Percentiles rank a stretch among this genome's conserved stretches.
Conservation (phyloP, 108 stramenopile genomes). For the Cyclotella sp. region DNA sequence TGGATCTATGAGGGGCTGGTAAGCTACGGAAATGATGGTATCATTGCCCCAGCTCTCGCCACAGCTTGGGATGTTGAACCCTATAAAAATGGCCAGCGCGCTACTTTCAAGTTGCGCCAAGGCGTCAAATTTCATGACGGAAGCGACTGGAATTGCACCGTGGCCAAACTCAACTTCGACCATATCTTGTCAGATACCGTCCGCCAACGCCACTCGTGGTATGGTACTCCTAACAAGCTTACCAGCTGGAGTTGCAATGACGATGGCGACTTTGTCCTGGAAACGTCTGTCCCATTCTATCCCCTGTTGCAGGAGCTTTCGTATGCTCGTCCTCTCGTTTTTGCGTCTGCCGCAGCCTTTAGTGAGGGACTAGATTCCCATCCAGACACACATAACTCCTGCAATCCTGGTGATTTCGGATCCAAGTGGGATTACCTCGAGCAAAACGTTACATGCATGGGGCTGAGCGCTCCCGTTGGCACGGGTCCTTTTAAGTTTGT, state of each 20-base stretch:
- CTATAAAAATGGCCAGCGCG: slow-evolving; percentile 34
- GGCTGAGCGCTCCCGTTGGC: slow-evolving; percentile 55
- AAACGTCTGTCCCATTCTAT: slow-evolving; percentile 55
- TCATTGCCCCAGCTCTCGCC: slow-evolving; percentile 61
- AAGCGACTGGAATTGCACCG: slow-evolving; percentile 60
- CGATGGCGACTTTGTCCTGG: slow-evolving; percentile 50
- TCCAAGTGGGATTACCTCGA: slow-evolving; percentile 46
- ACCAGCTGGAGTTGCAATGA: slow-evolving; percentile 57
- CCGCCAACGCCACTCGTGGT: slow-evolving; percentile 62
- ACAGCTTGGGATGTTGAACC: slow-evolving; percentile 48
- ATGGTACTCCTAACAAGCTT: slow-evolving; percentile 46
- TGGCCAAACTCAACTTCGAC: slow-evolving; percentile 76
- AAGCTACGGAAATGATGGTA: slow-evolving; percentile 62
- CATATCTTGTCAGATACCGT: slow-evolving; percentile 65
- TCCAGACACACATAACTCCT: slow-evolving; percentile 65
- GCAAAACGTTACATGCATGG: slow-evolving; percentile 57
- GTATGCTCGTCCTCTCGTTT: slow-evolving; percentile 70
- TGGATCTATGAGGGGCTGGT: slow-evolving; percentile 81
- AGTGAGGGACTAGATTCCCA: slow-evolving; percentile 48
- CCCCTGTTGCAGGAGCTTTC: slow-evolving; percentile 71
- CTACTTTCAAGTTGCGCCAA: slow-evolving; percentile 64
- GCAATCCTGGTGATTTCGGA: slow-evolving; percentile 55
- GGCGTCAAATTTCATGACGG: slow-evolving; percentile 76
- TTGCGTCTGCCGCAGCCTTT: slow-evolving; percentile 65
- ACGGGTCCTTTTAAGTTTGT: slow-evolving; percentile 68